Evolutionary conservation across 257 asterid species (phyloP).

Genomic region (Oldenlandia corymbosa): DNA sequence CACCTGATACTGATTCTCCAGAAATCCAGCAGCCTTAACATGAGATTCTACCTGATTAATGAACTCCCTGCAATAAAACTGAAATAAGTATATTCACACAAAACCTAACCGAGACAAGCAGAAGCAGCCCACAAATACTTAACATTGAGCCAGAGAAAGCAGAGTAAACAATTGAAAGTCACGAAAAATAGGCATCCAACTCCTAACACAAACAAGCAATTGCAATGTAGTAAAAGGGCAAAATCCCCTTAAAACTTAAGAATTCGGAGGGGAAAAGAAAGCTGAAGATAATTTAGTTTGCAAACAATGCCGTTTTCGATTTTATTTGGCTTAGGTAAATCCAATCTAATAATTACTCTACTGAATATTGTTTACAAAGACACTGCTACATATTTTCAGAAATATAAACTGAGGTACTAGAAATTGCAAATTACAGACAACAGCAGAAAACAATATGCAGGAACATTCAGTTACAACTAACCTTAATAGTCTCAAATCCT

Average conservation of each 20-base stretch:
- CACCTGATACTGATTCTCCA: conserved; percentile 52
- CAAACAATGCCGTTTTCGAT: background rate
- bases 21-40: conserved; percentile 44
- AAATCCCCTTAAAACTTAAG: background rate
- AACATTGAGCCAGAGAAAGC: background rate
- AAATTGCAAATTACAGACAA: background rate
- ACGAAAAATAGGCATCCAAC: background rate
- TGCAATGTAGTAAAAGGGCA: background rate
- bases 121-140: background rate
- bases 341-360: background rate
- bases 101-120: background rate
- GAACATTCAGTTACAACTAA: conserved; percentile 25
- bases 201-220: background rate
- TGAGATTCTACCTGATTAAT: conserved; percentile 47
- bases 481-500: conserved; percentile 92
- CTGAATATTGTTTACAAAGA: background rate
- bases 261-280: background rate
- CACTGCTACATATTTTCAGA: background rate
- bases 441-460: background rate
- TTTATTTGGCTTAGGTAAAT: background rate
- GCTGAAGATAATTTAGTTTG: background rate
- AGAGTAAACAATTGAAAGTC: background rate
- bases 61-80: conserved; percentile 58
- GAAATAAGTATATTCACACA: background rate
- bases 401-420: background rate